These are phyloP conservation scores for Crucihimalaya himalaica DNA, from an alignment of 345 rosid species.

Conservation along the genomic window DNA sequence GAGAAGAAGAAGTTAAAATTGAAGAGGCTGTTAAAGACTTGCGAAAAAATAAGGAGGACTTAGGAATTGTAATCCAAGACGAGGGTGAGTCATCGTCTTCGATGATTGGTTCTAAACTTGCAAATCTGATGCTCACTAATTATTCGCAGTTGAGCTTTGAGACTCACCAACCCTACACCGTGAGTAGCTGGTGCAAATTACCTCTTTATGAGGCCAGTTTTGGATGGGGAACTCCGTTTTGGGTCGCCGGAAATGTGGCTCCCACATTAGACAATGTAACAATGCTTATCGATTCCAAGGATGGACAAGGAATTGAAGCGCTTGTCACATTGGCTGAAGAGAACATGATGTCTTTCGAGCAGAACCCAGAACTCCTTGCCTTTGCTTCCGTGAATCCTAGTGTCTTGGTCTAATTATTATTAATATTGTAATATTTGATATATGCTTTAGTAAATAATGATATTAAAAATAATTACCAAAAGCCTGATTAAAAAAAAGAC, in stretches of 20 bases:
- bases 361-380: slow-evolving; percentile 44
- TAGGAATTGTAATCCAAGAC: not conserved
- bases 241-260: slow-evolving; percentile 37
- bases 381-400: slow-evolving; percentile 44
- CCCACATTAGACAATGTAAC: slow-evolving; percentile 22
- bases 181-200: slow-evolving; percentile 50
- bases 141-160: slow-evolving; percentile 10
- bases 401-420: not conserved
- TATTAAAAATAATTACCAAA: no score
- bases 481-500: no score
- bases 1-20: not conserved
- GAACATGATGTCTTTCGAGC: slow-evolving; percentile 47
- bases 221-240: slow-evolving; percentile 54
- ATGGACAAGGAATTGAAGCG: slow-evolving; percentile 53
- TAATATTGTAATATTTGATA: no score
- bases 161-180: slow-evolving; percentile 27
- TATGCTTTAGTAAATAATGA: no score
- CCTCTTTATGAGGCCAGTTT: slow-evolving; percentile 48
- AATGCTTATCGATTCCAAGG: slow-evolving; percentile 36
- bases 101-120: slow-evolving; percentile 23
- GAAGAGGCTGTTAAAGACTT: slow-evolving; percentile 5
- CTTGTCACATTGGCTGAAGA: slow-evolving; percentile 50
- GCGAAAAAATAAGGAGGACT: not conserved
- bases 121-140: slow-evolving; percentile 14
- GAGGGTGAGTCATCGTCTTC: not conserved